Percentiles rank a stretch among this genome's conserved stretches.
Evolutionary conservation across 176 grass and related monocot genomes (phyloP).

Genomic region (Hordeum vulgare): DNA sequence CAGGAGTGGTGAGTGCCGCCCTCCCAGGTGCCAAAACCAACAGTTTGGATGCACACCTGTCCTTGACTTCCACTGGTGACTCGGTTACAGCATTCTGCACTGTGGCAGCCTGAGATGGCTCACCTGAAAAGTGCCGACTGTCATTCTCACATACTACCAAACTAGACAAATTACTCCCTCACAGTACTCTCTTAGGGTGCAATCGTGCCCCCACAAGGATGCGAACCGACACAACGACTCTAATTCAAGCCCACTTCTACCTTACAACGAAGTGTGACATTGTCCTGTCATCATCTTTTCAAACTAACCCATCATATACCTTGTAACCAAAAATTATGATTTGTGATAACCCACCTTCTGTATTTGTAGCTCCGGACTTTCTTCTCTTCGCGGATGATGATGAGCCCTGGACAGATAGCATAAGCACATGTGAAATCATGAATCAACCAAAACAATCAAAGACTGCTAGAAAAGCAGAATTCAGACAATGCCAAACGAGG

Average conservation of each 20-base stretch:
- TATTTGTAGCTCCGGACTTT: slow-evolving; percentile 18
- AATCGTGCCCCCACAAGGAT: background rate
- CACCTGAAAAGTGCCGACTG: slow-evolving; percentile 29
- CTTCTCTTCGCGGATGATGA: slow-evolving; percentile 59
- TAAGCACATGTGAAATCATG: background rate
- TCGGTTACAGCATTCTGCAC: slow-evolving; percentile 8
- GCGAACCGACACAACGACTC: background rate
- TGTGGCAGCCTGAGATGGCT: slow-evolving; percentile 30
- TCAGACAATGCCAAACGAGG: background rate
- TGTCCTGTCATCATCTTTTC: background rate
- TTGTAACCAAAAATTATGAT: background rate
- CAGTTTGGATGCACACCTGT: slow-evolving; percentile 46
- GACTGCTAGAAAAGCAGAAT: background rate
- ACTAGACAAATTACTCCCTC: background rate
- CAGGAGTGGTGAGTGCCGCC: slow-evolving; percentile 9
- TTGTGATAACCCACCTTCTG: slow-evolving; percentile 33
- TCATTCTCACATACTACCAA: background rate
- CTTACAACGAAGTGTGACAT: background rate
- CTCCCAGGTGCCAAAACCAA: slow-evolving; percentile 43
- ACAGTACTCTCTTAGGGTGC: too few relatives aligned
- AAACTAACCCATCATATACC: background rate
- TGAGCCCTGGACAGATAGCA: slow-evolving; percentile 34
- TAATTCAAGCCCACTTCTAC: background rate
- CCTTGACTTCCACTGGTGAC: background rate
- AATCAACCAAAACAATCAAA: slow-evolving; percentile 8